Conservation (phyloP, 129 eudicot genomes). For the Flaveria trinervia region DNA sequence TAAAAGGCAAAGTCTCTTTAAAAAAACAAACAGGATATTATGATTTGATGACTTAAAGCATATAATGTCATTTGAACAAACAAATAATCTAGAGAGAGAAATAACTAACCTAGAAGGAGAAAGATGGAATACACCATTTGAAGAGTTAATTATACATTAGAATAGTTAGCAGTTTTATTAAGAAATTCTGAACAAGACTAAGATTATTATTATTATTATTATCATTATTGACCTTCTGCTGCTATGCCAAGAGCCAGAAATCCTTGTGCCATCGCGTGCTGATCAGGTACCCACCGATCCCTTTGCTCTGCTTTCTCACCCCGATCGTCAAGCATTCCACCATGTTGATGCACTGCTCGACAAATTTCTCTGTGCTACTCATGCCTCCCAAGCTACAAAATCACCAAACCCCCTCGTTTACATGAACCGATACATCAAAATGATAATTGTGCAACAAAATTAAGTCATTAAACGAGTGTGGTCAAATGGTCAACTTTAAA, state of each 20-base stretch:
- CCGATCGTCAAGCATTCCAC: slow-evolving; percentile 93
- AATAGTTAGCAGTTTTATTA: slow-evolving; percentile 17
- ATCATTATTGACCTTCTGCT: background rate
- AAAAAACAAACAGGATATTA: background rate
- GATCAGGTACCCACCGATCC: slow-evolving; percentile 91
- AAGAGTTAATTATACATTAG: slow-evolving; percentile 11
- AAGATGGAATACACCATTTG: background rate
- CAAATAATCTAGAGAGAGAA: background rate
- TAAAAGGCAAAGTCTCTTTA: no score
- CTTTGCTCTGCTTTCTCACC: slow-evolving; percentile 84
- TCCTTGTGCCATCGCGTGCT: slow-evolving; percentile 98
- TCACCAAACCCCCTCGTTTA: background rate
- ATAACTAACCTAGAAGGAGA: background rate
- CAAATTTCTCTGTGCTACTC: slow-evolving; percentile 80
- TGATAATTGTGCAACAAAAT: no score
- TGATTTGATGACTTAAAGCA: background rate
- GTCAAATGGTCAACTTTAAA: background rate
- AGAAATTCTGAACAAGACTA: background rate
- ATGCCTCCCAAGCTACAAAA: slow-evolving; percentile 62
- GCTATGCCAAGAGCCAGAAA: slow-evolving; percentile 84
- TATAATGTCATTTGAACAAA: background rate
- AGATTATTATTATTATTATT: background rate
- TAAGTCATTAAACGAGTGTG: background rate
- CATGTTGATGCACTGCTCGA: slow-evolving; percentile 76
- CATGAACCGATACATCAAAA: background rate